phyloP scores from a whole-genome alignment of 2,329 filamentous ascomycete species.

The Knoxdaviesia capensis region DNA sequence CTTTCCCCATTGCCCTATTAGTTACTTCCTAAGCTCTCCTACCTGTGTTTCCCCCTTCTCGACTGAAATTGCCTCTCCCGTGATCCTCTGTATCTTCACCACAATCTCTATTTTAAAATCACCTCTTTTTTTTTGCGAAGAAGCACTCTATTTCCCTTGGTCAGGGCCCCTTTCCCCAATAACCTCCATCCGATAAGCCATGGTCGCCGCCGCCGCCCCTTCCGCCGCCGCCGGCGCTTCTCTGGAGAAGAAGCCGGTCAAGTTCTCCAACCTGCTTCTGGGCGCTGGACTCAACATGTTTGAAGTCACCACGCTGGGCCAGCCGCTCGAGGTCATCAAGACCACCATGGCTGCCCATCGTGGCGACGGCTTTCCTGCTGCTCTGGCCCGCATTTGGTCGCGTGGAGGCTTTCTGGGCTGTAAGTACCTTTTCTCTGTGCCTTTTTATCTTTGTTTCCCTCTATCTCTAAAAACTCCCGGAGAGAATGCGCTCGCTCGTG shows the following conservation, averaged over 20 bases:
- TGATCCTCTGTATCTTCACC: too few relatives aligned
- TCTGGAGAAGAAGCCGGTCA: constrained; percentile 98
- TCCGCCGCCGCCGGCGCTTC: constrained; percentile 27
- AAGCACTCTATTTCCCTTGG: constrained; percentile 88
- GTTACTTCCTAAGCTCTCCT: too few relatives aligned
- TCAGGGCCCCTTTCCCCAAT: constrained; percentile 60
- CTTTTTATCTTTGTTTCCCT: background rate
- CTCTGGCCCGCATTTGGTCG: constrained; percentile 75
- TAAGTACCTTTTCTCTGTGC: constrained; percentile 28
- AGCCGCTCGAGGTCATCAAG: constrained; percentile 97
- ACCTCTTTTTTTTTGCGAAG: constrained; percentile 35
- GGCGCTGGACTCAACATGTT: constrained; percentile 92
- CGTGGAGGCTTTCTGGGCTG: constrained; percentile 88
- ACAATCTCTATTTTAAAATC: too few relatives aligned
- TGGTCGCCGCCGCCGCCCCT: constrained; percentile 38
- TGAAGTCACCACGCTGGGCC: constrained; percentile 48
- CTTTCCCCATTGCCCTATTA: background rate
- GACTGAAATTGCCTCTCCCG: too few relatives aligned
- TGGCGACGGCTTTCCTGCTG: constrained; percentile 63
- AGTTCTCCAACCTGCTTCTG: constrained; percentile 96
- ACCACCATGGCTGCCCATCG: constrained; percentile 98
- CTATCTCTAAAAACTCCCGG: too few relatives aligned
- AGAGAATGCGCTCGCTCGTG: too few relatives aligned
- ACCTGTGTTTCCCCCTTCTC: too few relatives aligned
- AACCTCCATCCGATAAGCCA: constrained; percentile 31